Conservation (phyloP, 257 asterid genomes). For the Solanum bulbocastanum region DNA sequence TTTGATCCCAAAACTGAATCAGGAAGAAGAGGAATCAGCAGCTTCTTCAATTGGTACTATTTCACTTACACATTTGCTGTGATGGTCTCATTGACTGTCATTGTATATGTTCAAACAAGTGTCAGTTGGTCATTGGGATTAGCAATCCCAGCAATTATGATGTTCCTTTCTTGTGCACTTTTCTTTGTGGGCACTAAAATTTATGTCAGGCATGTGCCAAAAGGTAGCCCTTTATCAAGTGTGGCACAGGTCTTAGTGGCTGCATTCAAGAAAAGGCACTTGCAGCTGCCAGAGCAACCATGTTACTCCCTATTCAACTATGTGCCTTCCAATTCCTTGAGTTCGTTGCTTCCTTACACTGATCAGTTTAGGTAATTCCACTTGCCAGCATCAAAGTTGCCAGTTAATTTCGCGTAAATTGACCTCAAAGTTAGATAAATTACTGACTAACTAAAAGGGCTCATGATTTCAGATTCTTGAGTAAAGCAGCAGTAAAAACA, state of each 20-base stretch:
- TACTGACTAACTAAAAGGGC: not conserved
- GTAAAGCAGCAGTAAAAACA: conserved; percentile 20
- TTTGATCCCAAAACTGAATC: conserved; percentile 25
- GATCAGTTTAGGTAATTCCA: conserved; percentile 13
- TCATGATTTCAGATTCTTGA: conserved; percentile 6
- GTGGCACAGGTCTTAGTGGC: conserved; percentile 13
- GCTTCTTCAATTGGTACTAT: conserved; percentile 33
- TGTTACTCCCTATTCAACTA: not conserved
- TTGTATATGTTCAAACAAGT: conserved; percentile 25
- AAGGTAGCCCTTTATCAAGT: conserved; percentile 20
- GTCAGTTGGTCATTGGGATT: conserved; percentile 26
- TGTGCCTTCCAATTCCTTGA: not conserved
- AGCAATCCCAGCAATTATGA: conserved; percentile 19
- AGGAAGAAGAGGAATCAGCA: conserved; percentile 19
- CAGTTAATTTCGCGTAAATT: not conserved
- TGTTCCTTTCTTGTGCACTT: conserved; percentile 14
- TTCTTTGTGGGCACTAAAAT: conserved; percentile 17
- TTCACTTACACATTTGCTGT: conserved; percentile 21
- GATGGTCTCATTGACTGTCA: conserved; percentile 21
- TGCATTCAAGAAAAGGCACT: conserved; percentile 14
- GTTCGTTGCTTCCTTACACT: conserved; percentile 6
- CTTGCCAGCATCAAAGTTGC: not conserved
- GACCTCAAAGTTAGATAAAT: not conserved
- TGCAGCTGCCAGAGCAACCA: conserved; percentile 10
- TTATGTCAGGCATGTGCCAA: conserved; percentile 17